A percentile compares a stretch with the other conserved stretches of the same genome.
Evolutionary conservation across 78 protist species (phyloP).

Genomic region (Dictyostelium brefeldianum): DNA sequence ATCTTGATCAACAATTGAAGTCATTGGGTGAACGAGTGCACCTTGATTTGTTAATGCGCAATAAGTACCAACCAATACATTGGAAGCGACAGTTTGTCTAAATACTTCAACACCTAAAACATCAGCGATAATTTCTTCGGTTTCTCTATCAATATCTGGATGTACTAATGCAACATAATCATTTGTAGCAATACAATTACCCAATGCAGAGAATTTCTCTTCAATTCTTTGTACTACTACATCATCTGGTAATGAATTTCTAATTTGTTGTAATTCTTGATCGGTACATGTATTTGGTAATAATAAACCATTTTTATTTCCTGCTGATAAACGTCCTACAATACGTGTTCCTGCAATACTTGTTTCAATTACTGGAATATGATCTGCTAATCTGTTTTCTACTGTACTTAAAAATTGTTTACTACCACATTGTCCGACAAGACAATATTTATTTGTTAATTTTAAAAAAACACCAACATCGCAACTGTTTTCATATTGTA

Average conservation of each 20-base stretch:
- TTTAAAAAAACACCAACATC: conserved; percentile 99
- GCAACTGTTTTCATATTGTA: conserved; percentile 96
- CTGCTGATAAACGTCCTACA: conserved; percentile 95
- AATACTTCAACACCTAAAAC: conserved; percentile 98
- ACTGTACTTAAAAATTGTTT: conserved; percentile 95
- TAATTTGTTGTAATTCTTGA: conserved; percentile 98
- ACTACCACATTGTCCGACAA: conserved; percentile 95
- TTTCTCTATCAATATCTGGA: conserved; percentile 98
- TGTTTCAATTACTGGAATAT: conserved; percentile 95
- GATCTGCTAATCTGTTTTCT: conserved; percentile 96
- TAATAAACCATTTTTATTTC: conserved; percentile 98
- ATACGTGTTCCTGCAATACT: conserved; percentile 94
- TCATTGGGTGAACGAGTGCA: conserved; percentile 98
- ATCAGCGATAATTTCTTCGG: conserved; percentile 98
- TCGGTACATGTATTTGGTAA: conserved; percentile 98
- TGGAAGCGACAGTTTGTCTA: conserved; percentile 97
- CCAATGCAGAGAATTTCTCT: conserved; percentile 98
- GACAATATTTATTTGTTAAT: conserved; percentile 98
- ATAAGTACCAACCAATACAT: conserved; percentile 98
- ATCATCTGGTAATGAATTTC: conserved; percentile 98
- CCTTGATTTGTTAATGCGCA: conserved; percentile 96
- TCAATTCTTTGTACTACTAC: conserved; percentile 96
- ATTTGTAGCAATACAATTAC: conserved; percentile 97
- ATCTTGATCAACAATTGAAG: conserved; percentile 95
- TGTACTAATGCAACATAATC: conserved; percentile 99